These are phyloP conservation scores for Priceomyces castillae DNA, from an alignment of 805 yeast genomes.

Conservation along the genomic window DNA sequence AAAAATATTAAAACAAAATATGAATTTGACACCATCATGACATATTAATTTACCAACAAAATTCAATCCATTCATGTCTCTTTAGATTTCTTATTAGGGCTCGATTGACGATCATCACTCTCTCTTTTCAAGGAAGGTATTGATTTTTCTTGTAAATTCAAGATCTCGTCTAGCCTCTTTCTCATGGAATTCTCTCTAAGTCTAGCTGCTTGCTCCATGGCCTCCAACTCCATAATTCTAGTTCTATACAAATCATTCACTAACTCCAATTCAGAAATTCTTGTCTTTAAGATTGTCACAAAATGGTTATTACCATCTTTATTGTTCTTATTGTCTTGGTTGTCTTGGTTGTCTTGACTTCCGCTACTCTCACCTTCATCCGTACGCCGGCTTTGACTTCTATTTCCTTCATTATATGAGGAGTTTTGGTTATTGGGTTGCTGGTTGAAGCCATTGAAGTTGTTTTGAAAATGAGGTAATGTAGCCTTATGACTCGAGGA, in stretches of 20 bases:
- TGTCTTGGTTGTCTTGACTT: conserved; percentile 11
- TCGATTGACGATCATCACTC: conserved; percentile 15
- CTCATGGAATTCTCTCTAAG: conserved; percentile 48
- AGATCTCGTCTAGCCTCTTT: conserved; percentile 47
- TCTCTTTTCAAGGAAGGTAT: conserved; percentile 23
- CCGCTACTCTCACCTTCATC: conserved; percentile 7
- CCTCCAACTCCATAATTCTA: conserved; percentile 80
- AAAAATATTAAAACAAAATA: neutral
- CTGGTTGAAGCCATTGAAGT: conserved; percentile 8
- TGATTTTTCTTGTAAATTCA: conserved; percentile 23
- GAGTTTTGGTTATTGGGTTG: conserved; percentile 8
- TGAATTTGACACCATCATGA: neutral
- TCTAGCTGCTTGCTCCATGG: conserved; percentile 55
- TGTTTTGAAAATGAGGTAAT: conserved; percentile 28
- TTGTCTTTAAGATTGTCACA: conserved; percentile 54
- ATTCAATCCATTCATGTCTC: conserved; percentile 5
- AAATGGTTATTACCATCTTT: conserved; percentile 21
- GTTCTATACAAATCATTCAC: conserved; percentile 86
- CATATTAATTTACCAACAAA: neutral
- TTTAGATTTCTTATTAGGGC: conserved; percentile 12
- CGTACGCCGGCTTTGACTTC: conserved; percentile 11
- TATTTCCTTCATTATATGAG: conserved; percentile 3
- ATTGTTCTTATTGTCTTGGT: conserved; percentile 6
- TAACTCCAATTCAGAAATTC: conserved; percentile 83
- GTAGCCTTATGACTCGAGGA: conserved; percentile 14